Evolutionary conservation across 2,329 filamentous ascomycete species (phyloP), one percentile per base, ranked within the genome.

Genomic region (Diaporthe capsici): DNA sequence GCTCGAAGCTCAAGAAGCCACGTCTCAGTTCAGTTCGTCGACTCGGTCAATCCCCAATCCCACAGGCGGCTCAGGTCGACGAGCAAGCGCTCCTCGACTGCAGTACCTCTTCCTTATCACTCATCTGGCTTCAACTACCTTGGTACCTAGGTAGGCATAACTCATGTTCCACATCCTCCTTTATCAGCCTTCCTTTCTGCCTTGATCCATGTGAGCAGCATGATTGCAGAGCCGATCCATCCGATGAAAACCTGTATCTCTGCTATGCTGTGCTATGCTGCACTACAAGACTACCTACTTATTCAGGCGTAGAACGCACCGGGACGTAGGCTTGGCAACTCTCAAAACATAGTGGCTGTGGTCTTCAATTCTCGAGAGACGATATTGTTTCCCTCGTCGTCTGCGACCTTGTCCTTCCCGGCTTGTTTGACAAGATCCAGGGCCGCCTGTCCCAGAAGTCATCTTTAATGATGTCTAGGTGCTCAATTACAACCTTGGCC

Each of bases 381-480:
- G 22, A n/a, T n/a, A n/a, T 10, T 37, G 44, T 39, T 28, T 58
- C 68, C 78, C 78, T 82, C 79, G 88, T 72, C 28, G 85, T 86
- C 82, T 91, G 89, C 81, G 91, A 92, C n/a, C 92, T 92, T 79
- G 93, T 87, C 81, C 90, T 93, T 31, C 93, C 93, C 7, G 93
- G 93, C 83, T 92, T 94, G 78, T 93, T 93, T 1, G 93, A 94
- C 72, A 96, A 82, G 74, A 97, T 88, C 95, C 96, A 98, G 2
- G 96, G 95, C 81, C 96, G 89, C 80, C 89, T 90, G 78, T 95
- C 90, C 97, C 97, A 99, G 82, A 99, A 99, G 4, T 95, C 94
- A 84, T 98, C 95, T 80, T 94, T 95, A 84, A 99, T 98, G 80
- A 99, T 94, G 85, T 99, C 97, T 76, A 97, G 85, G 86, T 98